Conservation (phyloP, 176 grass and related monocot species). For the Ensete glaucum region DNA sequence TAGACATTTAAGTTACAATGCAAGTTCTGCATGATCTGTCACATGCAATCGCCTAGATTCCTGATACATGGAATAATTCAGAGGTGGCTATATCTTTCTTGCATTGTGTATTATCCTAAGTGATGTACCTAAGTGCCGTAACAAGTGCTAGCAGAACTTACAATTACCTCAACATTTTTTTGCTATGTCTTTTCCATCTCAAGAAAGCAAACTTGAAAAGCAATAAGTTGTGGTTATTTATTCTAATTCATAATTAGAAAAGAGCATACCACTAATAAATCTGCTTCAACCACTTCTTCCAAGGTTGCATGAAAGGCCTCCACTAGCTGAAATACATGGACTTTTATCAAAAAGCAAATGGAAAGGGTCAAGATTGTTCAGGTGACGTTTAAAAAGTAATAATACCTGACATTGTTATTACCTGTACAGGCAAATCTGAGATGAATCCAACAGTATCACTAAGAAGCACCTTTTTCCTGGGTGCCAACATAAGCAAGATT, state of each 20-base stretch:
- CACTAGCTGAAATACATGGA: constrained; percentile 47
- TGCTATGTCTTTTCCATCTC: neutral
- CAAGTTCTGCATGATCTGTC: too few species aligned
- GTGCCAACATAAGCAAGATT: constrained; percentile 17
- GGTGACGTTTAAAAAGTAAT: neutral
- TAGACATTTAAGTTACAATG: too few species aligned
- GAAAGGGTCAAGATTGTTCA: neutral
- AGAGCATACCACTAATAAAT: constrained; percentile 77
- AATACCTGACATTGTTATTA: constrained; percentile 13
- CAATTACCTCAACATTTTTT: too few species aligned
- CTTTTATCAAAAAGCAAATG: constrained; percentile 15
- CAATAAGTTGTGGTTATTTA: constrained; percentile 1
- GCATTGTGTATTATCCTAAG: too few species aligned
- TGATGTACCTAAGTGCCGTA: too few species aligned
- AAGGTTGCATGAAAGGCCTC: constrained; percentile 96
- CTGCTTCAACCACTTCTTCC: constrained; percentile 94
- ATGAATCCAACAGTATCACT: constrained; percentile 98
- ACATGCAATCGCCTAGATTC: too few species aligned
- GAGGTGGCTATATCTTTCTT: too few species aligned
- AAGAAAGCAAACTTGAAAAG: neutral
- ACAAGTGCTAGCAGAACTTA: too few species aligned
- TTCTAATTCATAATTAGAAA: neutral
- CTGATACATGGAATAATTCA: too few species aligned
- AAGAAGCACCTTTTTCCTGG: constrained; percentile 76
- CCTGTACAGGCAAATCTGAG: constrained; percentile 93